Percentiles rank a stretch among this genome's conserved stretches.
These are phyloP conservation scores for Claviceps monticola DNA, from an alignment of 2,329 filamentous ascomycete species.

Conservation along the genomic window DNA sequence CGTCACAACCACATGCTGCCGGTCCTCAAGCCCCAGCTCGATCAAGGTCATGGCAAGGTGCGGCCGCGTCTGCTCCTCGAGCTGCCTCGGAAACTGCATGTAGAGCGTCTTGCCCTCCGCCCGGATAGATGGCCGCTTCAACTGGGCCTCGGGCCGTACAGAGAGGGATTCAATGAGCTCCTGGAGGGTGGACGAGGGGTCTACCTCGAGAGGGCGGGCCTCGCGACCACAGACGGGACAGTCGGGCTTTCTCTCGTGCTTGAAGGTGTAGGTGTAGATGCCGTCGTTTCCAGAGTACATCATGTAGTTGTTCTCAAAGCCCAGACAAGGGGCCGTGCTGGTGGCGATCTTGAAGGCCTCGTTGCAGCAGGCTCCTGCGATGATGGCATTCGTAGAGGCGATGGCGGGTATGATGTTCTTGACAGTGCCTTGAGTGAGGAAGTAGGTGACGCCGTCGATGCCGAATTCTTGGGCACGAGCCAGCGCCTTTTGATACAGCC, in stretches of 20 bases:
- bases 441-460: slow-evolving; percentile 86
- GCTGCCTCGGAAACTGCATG: slow-evolving; percentile 66
- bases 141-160: slow-evolving; percentile 72
- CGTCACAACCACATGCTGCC: slow-evolving; percentile 82
- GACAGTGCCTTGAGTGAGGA: slow-evolving; percentile 90
- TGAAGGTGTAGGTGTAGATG: slow-evolving; percentile 95
- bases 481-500: slow-evolving; percentile 80
- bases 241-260: slow-evolving; percentile 85
- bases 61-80: slow-evolving; percentile 72
- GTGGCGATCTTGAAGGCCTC: slow-evolving; percentile 93
- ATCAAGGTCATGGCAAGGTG: slow-evolving; percentile 68
- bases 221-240: slow-evolving; percentile 87
- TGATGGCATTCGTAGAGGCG: slow-evolving; percentile 91
- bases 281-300: slow-evolving; percentile 96
- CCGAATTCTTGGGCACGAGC: slow-evolving; percentile 74
- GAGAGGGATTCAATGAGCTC: slow-evolving; percentile 79
- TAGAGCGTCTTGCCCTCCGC: slow-evolving; percentile 73
- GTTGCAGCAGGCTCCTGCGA: slow-evolving; percentile 90
- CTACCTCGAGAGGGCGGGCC: slow-evolving; percentile 59
- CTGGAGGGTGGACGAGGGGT: slow-evolving; percentile 58
- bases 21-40: slow-evolving; percentile 59
- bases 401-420: slow-evolving; percentile 99
- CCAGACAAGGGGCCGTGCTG: slow-evolving; percentile 64
- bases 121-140: slow-evolving; percentile 85
- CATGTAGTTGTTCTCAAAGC: slow-evolving; percentile 83